These are phyloP conservation scores for Zygosaccharomyces siamensis DNA, from an alignment of 805 yeast species.

Conservation along the genomic window DNA sequence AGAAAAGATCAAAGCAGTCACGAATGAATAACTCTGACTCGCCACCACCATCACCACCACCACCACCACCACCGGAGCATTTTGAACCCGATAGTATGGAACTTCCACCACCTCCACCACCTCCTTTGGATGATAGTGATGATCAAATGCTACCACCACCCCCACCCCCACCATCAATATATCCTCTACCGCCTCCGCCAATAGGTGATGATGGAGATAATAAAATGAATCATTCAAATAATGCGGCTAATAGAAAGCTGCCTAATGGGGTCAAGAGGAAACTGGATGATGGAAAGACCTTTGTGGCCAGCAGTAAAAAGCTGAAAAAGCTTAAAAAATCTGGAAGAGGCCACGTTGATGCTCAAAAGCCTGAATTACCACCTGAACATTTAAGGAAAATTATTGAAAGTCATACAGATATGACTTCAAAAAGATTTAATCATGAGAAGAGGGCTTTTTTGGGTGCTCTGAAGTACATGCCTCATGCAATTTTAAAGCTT, in stretches of 20 bases:
- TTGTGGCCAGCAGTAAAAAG: conserved; percentile 8
- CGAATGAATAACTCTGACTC: not conserved
- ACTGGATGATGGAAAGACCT: conserved; percentile 14
- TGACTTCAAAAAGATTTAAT: conserved; percentile 71
- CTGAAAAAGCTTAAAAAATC: conserved; percentile 36
- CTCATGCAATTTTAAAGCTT: conserved; percentile 86
- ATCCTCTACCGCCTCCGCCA: conserved; percentile 14
- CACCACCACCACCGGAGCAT: conserved; percentile 15
- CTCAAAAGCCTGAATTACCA: conserved; percentile 78
- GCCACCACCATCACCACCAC: conserved; percentile 11
- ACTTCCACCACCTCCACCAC: conserved; percentile 20
- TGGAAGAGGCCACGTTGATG: conserved; percentile 45
- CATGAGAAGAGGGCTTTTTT: conserved; percentile 82
- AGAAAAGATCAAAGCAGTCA: not conserved
- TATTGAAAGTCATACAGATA: conserved; percentile 76
- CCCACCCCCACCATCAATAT: conserved; percentile 27
- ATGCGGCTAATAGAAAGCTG: not conserved
- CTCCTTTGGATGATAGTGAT: conserved; percentile 26
- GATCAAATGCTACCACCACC: conserved; percentile 35
- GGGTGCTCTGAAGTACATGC: conserved; percentile 91
- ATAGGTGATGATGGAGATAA: conserved; percentile 2
- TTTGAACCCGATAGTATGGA: conserved; percentile 5
- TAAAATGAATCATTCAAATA: not conserved
- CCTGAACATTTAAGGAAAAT: conserved; percentile 89
- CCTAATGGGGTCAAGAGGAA: conserved; percentile 14